These are phyloP conservation scores for Globisporangium cystogenes DNA, from an alignment of 352 stramenopile species.

Conservation along the genomic window DNA sequence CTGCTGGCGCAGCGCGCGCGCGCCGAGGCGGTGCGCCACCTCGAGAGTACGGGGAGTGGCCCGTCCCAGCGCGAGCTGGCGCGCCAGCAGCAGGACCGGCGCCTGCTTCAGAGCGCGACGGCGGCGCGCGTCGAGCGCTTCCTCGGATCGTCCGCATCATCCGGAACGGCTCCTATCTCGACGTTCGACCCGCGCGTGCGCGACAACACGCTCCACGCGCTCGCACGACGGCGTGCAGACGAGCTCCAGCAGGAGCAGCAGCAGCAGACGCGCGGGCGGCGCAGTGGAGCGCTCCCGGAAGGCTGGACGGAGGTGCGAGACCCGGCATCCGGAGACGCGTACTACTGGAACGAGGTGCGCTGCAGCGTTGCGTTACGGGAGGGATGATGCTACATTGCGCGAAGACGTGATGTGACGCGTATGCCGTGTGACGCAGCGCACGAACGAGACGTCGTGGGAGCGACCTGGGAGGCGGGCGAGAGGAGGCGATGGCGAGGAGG, in stretches of 20 bases:
- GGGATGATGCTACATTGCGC: no score
- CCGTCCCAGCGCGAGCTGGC: constrained; percentile 61
- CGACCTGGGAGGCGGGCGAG: constrained; percentile 17
- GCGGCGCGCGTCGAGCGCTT: constrained; percentile 33
- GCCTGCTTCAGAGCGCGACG: constrained; percentile 43
- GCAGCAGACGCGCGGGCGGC: not conserved
- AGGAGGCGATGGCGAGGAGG: not conserved
- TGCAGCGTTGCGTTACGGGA: not conserved
- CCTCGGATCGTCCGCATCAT: constrained; percentile 9
- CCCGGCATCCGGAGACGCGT: constrained; percentile 40
- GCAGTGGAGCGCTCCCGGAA: constrained; percentile 13
- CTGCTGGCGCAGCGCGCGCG: constrained; percentile 53
- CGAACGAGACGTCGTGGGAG: constrained; percentile 77
- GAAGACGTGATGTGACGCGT: not conserved
- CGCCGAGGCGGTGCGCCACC: constrained; percentile 52
- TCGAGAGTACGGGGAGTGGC: constrained; percentile 54
- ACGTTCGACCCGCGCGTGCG: constrained; percentile 38
- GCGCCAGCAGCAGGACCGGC: constrained; percentile 49
- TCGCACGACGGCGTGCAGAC: constrained; percentile 37
- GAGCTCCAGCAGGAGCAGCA: constrained; percentile 31
- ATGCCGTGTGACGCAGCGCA: constrained; percentile 25
- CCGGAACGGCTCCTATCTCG: constrained; percentile 7
- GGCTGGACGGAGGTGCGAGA: constrained; percentile 57
- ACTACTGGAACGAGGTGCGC: constrained; percentile 80
- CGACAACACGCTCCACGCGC: constrained; percentile 75